phyloP scores from a whole-genome alignment of 192 early-diverging fungal genomes.

The Podila clonocystis region DNA sequence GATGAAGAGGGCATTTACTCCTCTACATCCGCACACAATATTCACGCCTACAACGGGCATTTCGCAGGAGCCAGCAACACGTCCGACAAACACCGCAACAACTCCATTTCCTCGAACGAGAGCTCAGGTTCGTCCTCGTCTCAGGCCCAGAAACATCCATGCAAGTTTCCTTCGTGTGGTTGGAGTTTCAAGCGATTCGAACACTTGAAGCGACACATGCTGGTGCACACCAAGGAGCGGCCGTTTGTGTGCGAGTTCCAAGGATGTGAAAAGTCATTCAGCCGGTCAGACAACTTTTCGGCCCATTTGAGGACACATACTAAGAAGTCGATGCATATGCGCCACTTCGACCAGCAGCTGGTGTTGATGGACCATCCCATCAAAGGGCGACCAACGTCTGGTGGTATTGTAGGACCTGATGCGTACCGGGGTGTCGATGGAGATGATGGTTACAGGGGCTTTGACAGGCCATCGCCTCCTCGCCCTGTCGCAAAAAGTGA shows the following conservation, averaged over 20 bases:
- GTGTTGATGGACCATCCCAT: conserved; percentile 11
- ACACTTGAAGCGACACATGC: conserved; percentile 83
- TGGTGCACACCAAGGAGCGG: conserved; percentile 80
- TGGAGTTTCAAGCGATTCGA: conserved; percentile 83
- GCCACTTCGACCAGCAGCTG: conserved; percentile 18
- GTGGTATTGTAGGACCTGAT: neutral
- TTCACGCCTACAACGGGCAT: neutral
- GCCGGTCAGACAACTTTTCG: conserved; percentile 80
- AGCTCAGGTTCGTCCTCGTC: conserved; percentile 27
- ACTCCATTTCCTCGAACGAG: conserved; percentile 43
- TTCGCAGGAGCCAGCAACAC: neutral
- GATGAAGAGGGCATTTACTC: neutral
- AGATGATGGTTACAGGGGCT: no score
- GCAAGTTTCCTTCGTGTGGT: conserved; percentile 50
- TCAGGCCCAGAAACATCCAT: conserved; percentile 35
- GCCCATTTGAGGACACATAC: conserved; percentile 77
- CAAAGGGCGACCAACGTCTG: neutral
- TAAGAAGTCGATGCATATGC: conserved; percentile 37
- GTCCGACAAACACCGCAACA: conserved; percentile 40
- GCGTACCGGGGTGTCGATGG: no score
- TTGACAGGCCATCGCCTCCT: no score
- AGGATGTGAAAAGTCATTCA: conserved; percentile 84
- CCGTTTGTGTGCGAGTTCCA: conserved; percentile 74
- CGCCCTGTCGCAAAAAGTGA: no score
- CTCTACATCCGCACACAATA: neutral